Conservation (phyloP, 169 alveolate species). For the Plasmodium ovale region DNA sequence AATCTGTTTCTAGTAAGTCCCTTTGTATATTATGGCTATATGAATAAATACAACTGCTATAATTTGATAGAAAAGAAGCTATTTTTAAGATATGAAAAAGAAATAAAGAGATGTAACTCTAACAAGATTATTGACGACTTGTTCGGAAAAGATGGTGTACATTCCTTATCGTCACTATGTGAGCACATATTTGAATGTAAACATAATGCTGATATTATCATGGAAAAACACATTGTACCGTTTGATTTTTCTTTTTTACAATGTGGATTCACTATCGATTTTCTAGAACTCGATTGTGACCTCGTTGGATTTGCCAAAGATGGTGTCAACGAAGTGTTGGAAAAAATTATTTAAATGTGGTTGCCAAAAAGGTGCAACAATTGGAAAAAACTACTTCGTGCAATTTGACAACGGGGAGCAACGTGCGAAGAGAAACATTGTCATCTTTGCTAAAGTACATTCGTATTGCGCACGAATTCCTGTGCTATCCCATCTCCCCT, state of each 20-base stretch:
- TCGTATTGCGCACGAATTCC: too few species aligned
- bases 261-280: conserved; percentile 29
- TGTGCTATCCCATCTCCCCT: too few species aligned
- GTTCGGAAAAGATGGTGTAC: conserved; percentile 27
- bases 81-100: conserved; percentile 38
- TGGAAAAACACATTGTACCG: conserved; percentile 36
- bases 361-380: too few species aligned
- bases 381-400: too few species aligned
- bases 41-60: conserved; percentile 49
- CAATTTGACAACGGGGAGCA: too few species aligned
- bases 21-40: conserved; percentile 61
- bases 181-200: conserved; percentile 67
- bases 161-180: conserved; percentile 40
- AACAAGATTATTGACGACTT: conserved; percentile 34
- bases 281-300: conserved; percentile 25
- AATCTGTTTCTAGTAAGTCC: conserved; percentile 30
- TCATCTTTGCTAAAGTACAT: too few species aligned
- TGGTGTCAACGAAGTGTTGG: conserved; percentile 50
- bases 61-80: conserved; percentile 53
- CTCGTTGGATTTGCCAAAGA: conserved; percentile 41
- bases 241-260: conserved; percentile 58
- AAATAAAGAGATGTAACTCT: conserved; percentile 41
- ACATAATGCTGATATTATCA: conserved; percentile 31
- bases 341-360: conserved; percentile 34
- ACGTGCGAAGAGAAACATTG: too few species aligned